Evolutionary conservation across 306 rosid genomes (phyloP).

Genomic region (Gynostemma pentaphyllum): DNA sequence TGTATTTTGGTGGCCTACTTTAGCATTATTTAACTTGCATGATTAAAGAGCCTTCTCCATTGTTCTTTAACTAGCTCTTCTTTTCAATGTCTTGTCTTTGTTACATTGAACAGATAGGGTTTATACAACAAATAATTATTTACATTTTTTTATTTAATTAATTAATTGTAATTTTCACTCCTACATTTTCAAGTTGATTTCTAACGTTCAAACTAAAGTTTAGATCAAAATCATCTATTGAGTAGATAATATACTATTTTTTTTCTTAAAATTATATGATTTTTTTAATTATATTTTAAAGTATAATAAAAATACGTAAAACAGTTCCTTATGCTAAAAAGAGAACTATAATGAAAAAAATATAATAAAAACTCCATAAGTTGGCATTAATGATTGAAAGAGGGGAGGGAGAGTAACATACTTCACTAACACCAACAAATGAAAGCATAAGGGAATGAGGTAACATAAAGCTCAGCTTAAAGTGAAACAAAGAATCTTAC

Average conservation of each 20-base stretch:
- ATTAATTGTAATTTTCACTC: too few species aligned
- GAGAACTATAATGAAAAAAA: neutral
- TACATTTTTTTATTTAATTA: too few species aligned
- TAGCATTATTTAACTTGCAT: constrained; percentile 29
- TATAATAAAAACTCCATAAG: neutral
- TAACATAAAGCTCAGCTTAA: constrained; percentile 83
- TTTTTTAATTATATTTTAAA: too few species aligned
- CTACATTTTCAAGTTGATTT: too few species aligned
- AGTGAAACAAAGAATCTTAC: constrained; percentile 68
- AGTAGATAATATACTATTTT: too few species aligned
- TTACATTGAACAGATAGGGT: constrained; percentile 9
- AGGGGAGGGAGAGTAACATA: constrained; percentile 21
- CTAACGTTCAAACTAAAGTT: too few species aligned
- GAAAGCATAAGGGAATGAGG: constrained; percentile 37
- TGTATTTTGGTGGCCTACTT: constrained; percentile 5
- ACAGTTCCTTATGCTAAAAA: neutral
- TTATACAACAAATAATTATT: constrained; percentile 11
- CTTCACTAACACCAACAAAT: constrained; percentile 35
- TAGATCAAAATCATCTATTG: too few species aligned
- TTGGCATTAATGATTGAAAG: constrained; percentile 46
- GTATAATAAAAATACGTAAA: too few species aligned
- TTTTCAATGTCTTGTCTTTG: constrained; percentile 11
- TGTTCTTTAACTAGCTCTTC: neutral
- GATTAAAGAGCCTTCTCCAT: constrained; percentile 9
- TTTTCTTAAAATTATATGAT: too few species aligned